Evolutionary conservation across 2,329 filamentous ascomycete species (phyloP).

Genomic region (Ophiostoma ips): DNA sequence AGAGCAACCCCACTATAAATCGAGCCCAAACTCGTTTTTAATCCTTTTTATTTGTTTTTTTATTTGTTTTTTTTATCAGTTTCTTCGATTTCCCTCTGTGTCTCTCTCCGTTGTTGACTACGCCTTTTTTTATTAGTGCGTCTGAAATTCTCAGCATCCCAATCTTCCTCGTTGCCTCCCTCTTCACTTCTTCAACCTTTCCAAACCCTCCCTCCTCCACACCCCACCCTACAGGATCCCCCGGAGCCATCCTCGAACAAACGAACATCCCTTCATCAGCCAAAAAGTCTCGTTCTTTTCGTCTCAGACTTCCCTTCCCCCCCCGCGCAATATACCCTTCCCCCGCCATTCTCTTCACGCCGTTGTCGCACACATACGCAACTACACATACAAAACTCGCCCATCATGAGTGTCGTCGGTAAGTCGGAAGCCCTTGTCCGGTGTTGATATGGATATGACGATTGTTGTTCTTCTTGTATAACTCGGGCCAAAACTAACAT

Average conservation of each 20-base stretch:
- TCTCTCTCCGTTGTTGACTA: no score
- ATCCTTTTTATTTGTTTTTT: background rate
- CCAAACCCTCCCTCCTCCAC: background rate
- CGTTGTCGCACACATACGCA: slow-evolving; percentile 1
- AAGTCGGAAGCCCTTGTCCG: background rate
- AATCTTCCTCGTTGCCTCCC: background rate
- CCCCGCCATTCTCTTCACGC: background rate
- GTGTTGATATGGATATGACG: no score
- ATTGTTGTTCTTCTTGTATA: background rate
- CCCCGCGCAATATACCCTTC: background rate
- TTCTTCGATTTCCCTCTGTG: background rate
- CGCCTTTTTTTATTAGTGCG: background rate
- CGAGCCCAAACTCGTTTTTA: background rate
- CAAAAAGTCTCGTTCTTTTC: background rate
- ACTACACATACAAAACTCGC: slow-evolving; percentile 5
- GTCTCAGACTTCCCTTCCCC: background rate
- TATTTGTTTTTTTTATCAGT: background rate
- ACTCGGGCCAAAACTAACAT: slow-evolving; percentile 6
- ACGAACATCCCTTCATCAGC: background rate
- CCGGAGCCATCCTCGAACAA: background rate
- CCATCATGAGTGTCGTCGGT: slow-evolving; percentile 16
- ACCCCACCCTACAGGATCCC: background rate
- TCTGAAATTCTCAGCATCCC: slow-evolving; percentile 1
- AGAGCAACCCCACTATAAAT: background rate
- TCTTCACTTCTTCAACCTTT: background rate